Base-by-base conservation (phyloP, 768 basidiomycete species). In the Naganishia friedmannii region DNA sequence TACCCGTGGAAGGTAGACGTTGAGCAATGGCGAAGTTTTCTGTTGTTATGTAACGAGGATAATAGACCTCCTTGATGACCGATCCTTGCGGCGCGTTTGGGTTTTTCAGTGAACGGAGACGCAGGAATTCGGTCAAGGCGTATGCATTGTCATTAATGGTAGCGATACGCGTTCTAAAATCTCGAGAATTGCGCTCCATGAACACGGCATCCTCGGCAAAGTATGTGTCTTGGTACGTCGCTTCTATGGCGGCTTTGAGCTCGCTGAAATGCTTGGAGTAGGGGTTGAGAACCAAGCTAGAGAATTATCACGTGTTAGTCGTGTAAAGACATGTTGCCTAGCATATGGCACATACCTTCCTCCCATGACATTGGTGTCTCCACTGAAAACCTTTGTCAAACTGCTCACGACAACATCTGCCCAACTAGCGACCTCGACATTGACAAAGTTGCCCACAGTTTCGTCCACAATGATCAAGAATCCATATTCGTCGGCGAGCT, bases 111-210 rank as follows among this genome's bases (percentile, higher is more conserved):
- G 79, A 88, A 56, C 85, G 86, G 1, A 86, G 84, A 46, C 84
- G 85, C 32, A 99, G 84, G 78, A 89, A 87, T 67, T 90, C 89
- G 80, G 92, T 94, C 68, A 94, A 83, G 53, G 86, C 86, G 77
- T 92, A 88, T 3, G 94, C 84, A 79, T 95, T 98, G 37, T 81
- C 79, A 79, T 98, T 92, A 80, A 95, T 92, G 66, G 83, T 79
- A 67, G 84, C 84, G 73, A 93, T 85, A 67, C 95, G 91, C 9
- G 83, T 84, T 65, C 85, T 82, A 83, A 95, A 97, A 82, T 96
- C 89, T 63, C 95, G 91, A 21, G 95, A 98, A 82, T 99, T 99
- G 74, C 94, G 90, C 79, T 99, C 95, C 90, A 99, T 90, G 84
- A 88, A 95, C 68, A 97, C 87, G 51, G 91, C 93, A 77, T 99